Evolutionary conservation across 441 rosid genomes (phyloP), one percentile per base, ranked within the genome.

Genomic region (Viola pubescens): DNA sequence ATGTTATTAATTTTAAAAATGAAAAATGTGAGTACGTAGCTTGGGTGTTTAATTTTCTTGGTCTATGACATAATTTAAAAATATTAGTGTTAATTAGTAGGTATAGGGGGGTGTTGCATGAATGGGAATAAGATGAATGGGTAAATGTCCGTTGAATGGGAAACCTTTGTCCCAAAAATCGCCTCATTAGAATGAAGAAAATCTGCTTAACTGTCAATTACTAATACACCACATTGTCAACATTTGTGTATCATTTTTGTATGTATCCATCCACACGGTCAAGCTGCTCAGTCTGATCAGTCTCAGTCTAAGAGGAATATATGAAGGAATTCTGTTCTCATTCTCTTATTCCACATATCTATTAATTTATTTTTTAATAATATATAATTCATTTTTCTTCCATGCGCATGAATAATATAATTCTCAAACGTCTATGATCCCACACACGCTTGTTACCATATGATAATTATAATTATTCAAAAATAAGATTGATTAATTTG

Each of bases 141-240:
- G 78, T 73, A 65, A 62, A 69, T 81, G 89, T 84, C 78, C 70
- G 78, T 79, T 79, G 86, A 81, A 79, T 59, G 72, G 84, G 84
- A 77, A 74, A 84, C 89, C 84, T 70, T 67, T 64, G 68, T 69
- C 89, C 86, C 57, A 50, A 75, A 75, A 61, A 56, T 63, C 77
- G 84, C 82, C 86, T 74, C 70, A 72, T 69, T 70, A 70, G 60
- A 66, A 61, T 81, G 78, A 81, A 74, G 67, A 63, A 78, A 78
- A 60, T 75, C 75, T 70, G 77, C 79, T 53, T 26, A 51, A 64
- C 74, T 77, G 75, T 69, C 79, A 75, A 73, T 77, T 64, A 56
- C 59, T 47, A 53, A 11, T 60, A 13, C 58, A 48, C 9, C 41
- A 55, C 3, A 47, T 58, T 66, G 62, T 71, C 69, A 53, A 60